Conservation (phyloP, 352 stramenopile species). For the Pythium myriotylum region DNA sequence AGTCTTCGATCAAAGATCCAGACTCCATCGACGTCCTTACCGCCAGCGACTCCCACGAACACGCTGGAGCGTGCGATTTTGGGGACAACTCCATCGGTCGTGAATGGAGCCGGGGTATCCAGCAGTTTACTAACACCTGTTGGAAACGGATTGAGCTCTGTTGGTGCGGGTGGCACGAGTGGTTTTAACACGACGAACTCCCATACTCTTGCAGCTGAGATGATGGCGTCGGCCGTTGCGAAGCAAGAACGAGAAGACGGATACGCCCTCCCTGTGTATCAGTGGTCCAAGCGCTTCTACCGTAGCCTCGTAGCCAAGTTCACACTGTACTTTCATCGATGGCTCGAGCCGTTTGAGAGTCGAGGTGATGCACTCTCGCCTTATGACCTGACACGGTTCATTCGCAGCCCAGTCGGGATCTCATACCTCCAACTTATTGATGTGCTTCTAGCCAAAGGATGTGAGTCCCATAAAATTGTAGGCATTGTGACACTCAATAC, state of each 20-base stretch:
- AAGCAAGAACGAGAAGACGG: slow-evolving; percentile 77
- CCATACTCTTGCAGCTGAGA: slow-evolving; percentile 63
- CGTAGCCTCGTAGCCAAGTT: slow-evolving; percentile 85
- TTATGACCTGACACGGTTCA: slow-evolving; percentile 71
- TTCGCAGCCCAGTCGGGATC: slow-evolving; percentile 73
- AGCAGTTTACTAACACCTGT: slow-evolving; percentile 26
- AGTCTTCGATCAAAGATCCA: slow-evolving; percentile 31
- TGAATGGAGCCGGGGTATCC: slow-evolving; percentile 11
- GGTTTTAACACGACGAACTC: slow-evolving; percentile 44
- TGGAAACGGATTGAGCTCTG: slow-evolving; percentile 27
- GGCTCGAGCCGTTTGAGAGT: slow-evolving; percentile 72
- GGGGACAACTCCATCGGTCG: slow-evolving; percentile 34
- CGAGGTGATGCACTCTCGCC: slow-evolving; percentile 57
- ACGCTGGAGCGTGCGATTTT: slow-evolving; percentile 75
- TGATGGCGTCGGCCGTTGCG: slow-evolving; percentile 78
- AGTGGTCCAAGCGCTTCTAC: slow-evolving; percentile 84
- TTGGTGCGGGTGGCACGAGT: slow-evolving; percentile 25
- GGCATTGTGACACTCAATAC: slow-evolving; percentile 6
- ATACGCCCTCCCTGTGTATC: slow-evolving; percentile 78
- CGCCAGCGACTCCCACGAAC: slow-evolving; percentile 45
- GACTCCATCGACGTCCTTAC: slow-evolving; percentile 33
- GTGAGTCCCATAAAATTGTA: slow-evolving; percentile 36
- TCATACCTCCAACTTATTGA: slow-evolving; percentile 86
- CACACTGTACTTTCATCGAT: slow-evolving; percentile 81
- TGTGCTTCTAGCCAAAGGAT: slow-evolving; percentile 67